Evolutionary conservation across 441 rosid genomes (phyloP), one percentile per base, ranked within the genome.

Genomic region (Daphne laureola): DNA sequence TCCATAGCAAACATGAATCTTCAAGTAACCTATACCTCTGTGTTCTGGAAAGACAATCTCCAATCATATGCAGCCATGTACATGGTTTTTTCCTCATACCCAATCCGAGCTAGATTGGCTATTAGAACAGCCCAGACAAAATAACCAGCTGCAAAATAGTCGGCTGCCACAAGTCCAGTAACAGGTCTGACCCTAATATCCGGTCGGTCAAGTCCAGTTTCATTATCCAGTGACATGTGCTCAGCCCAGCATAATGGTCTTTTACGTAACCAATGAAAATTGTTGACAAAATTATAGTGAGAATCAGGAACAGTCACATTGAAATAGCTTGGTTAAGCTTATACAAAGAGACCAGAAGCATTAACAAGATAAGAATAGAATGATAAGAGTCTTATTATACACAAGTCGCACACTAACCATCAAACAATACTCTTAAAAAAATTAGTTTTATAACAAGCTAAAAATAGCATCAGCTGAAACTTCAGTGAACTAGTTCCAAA

Each of bases 51-150:
- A 13, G 82, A 62, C 25, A 78, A 38, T 53, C 79, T 67, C 82
- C 82, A 78, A 62, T 78, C 82, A 67, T 74, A 78, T 50, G 79
- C 68, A 65, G 77, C 82, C 82, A 74, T 78, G 35, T 74, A 71
- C 79, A 78, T 72, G 17, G 66, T 67, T 69, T 78, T 78, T 58
- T 78, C 82, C 63, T 74, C 82, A 49, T 78, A 78, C 41, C 82
- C 82, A 21, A 78, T 59, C 40, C 64, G 70, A 53, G 82, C 79
- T 58, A 78, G 65, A 55, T 78, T 78, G 51, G 77, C 73, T 12
- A 78, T 78, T 43, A 74, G 53, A 57, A 78, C 79, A 1, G 82
- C 82, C 82, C 82, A 78, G 40, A 78, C 82, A 49, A 78, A 78
- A 60, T 78, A 74, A 18, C 82, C 79, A 0, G 75, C 67, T 42